Conservation (phyloP, 805 yeast genomes). For the Wickerhamomyces subpelliculosus region DNA sequence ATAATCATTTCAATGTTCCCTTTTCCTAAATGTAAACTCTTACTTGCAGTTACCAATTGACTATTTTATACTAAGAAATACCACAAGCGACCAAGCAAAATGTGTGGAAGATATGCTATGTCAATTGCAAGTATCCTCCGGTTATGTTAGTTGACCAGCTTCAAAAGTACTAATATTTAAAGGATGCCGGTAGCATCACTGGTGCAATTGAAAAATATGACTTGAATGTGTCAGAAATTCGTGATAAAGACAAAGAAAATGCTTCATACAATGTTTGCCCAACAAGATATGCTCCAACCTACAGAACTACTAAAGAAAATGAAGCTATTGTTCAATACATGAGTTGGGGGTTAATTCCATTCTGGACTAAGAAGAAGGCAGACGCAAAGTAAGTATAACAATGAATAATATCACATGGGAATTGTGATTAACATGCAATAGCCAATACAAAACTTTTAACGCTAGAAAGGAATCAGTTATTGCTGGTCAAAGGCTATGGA, state of each 20-base stretch:
- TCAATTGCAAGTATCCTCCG: slow-evolving; percentile 38
- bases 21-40: no score
- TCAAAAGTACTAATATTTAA: not conserved
- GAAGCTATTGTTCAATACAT: slow-evolving; percentile 37
- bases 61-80: not conserved
- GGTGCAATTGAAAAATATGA: slow-evolving; percentile 7
- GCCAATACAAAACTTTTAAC: slow-evolving; percentile 54
- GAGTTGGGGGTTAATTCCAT: slow-evolving; percentile 79
- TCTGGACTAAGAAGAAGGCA: slow-evolving; percentile 43
- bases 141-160: no score
- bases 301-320: slow-evolving; percentile 8
- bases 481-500: slow-evolving; percentile 51
- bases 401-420: no score
- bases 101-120: slow-evolving; percentile 62
- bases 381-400: slow-evolving; percentile 17
- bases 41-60: no score
- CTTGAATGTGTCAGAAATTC: slow-evolving; percentile 2
- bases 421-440: no score
- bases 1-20: no score
- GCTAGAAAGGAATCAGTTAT: slow-evolving; percentile 61
- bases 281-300: slow-evolving; percentile 41
- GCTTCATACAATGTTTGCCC: slow-evolving; percentile 59
- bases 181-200: slow-evolving; percentile 11
- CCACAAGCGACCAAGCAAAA: no score
- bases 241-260: slow-evolving; percentile 15